phyloP scores from a whole-genome alignment of 257 asterid species.

The Solanum pimpinellifolium region DNA sequence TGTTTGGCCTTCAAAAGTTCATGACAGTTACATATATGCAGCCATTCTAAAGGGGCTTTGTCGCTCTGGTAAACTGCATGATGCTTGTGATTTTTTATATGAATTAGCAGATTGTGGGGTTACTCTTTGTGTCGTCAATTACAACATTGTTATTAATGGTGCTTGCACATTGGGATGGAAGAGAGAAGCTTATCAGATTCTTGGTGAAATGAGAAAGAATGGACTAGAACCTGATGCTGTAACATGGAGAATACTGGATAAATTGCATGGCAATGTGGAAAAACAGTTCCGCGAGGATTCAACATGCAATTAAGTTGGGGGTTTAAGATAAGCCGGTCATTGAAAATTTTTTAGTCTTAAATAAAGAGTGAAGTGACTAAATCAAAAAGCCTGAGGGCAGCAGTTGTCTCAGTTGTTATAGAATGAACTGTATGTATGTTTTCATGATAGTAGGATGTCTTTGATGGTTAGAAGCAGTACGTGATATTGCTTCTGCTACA shows the following conservation, averaged over 20 bases:
- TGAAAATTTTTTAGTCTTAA: neutral
- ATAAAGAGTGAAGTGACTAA: neutral
- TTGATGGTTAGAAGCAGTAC: neutral
- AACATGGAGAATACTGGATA: slow-evolving; percentile 82
- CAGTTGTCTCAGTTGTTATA: neutral
- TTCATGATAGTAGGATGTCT: neutral
- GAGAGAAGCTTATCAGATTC: slow-evolving; percentile 69
- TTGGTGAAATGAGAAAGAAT: slow-evolving; percentile 75
- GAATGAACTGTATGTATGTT: neutral
- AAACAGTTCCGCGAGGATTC: neutral
- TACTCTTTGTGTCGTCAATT: slow-evolving; percentile 43
- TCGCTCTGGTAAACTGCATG: slow-evolving; percentile 30
- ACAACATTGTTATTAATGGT: slow-evolving; percentile 55
- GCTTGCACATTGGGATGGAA: slow-evolving; percentile 63
- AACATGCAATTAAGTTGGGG: neutral
- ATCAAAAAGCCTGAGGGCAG: neutral
- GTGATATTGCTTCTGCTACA: neutral
- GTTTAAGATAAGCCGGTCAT: neutral
- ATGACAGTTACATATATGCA: slow-evolving; percentile 57
- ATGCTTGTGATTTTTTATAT: slow-evolving; percentile 64
- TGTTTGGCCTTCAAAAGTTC: slow-evolving; percentile 65
- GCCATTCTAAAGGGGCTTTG: slow-evolving; percentile 74
- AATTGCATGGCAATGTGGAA: slow-evolving; percentile 26
- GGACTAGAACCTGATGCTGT: slow-evolving; percentile 66
- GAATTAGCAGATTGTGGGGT: slow-evolving; percentile 71